These are phyloP conservation scores for Parastagonospora nodorum DNA, from an alignment of 2,329 filamentous ascomycete genomes.

Conservation along the genomic window DNA sequence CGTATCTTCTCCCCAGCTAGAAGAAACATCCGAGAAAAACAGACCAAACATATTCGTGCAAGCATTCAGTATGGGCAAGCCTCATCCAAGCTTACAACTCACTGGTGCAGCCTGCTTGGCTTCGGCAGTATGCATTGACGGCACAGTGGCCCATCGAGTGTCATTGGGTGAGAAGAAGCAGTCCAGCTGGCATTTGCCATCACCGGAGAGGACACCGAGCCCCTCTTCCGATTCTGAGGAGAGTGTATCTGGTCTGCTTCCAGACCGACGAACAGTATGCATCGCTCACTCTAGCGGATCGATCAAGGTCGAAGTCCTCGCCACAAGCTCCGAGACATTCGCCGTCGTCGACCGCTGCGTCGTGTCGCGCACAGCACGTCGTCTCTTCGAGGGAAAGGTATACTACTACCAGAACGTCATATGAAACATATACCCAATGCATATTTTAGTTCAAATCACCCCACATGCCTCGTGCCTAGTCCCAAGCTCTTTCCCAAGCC, in stretches of 20 bases:
- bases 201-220: conserved; percentile 15
- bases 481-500: conserved; percentile 1
- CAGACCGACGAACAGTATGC: conserved; percentile 7
- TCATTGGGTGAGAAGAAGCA: conserved; percentile 1
- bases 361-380: conserved; percentile 40
- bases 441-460: too few species aligned
- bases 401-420: conserved; percentile 23
- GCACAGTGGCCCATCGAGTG: conserved; percentile 29
- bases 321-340: conserved; percentile 17
- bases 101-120: conserved; percentile 40
- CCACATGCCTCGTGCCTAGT: too few species aligned
- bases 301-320: conserved; percentile 31
- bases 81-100: conserved; percentile 40
- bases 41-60: conserved; percentile 22
- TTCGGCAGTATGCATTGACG: conserved; percentile 34
- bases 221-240: conserved; percentile 9
- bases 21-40: background rate
- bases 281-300: conserved; percentile 32
- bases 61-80: conserved; percentile 40
- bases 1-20: conserved; percentile 44
- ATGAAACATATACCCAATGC: background rate
- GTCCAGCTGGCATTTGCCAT: conserved; percentile 3
- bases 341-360: conserved; percentile 29
- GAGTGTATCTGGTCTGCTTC: conserved; percentile 2
- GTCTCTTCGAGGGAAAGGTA: conserved; percentile 39